Conservation (phyloP, 805 yeast species). For the Lachancea cidri region DNA sequence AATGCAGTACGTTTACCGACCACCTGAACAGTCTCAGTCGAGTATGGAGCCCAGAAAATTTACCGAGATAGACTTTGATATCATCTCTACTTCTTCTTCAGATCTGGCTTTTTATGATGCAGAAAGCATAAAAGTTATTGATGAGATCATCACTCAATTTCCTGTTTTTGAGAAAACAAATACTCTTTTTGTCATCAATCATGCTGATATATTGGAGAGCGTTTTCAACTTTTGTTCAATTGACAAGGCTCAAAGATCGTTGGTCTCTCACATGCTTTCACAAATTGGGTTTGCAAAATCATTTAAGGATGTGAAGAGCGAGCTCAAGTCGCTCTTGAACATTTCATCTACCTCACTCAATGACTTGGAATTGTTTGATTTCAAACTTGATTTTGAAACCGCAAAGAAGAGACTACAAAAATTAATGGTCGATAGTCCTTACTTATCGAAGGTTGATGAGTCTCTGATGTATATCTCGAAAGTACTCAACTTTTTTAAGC, state of each 20-base stretch:
- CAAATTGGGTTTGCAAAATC: constrained; percentile 68
- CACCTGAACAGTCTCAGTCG: constrained; percentile 42
- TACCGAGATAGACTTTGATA: constrained; percentile 84
- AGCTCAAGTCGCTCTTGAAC: constrained; percentile 58
- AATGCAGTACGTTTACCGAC: constrained; percentile 77
- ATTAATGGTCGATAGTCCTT: constrained; percentile 69
- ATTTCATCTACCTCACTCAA: constrained; percentile 78
- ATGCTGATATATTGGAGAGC: constrained; percentile 70
- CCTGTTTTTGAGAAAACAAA: constrained; percentile 61
- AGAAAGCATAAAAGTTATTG: constrained; percentile 77
- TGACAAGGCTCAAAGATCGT: constrained; percentile 64
- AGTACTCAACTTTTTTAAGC: constrained; percentile 48
- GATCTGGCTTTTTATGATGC: constrained; percentile 69
- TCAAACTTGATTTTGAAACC: constrained; percentile 60
- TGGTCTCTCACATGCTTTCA: constrained; percentile 67
- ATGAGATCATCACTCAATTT: constrained; percentile 60
- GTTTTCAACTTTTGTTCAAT: constrained; percentile 79
- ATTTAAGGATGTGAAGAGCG: constrained; percentile 51
- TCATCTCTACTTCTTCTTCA: constrained; percentile 45
- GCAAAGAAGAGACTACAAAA: constrained; percentile 60
- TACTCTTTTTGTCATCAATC: constrained; percentile 64
- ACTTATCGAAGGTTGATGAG: constrained; percentile 53
- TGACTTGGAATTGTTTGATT: constrained; percentile 77
- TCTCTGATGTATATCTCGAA: constrained; percentile 57
- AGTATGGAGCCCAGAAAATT: constrained; percentile 74